A percentile compares a stretch with the other conserved stretches of the same genome.
These are phyloP conservation scores for Kuraishia capsulata DNA, from an alignment of 805 yeast genomes.

Conservation along the genomic window DNA sequence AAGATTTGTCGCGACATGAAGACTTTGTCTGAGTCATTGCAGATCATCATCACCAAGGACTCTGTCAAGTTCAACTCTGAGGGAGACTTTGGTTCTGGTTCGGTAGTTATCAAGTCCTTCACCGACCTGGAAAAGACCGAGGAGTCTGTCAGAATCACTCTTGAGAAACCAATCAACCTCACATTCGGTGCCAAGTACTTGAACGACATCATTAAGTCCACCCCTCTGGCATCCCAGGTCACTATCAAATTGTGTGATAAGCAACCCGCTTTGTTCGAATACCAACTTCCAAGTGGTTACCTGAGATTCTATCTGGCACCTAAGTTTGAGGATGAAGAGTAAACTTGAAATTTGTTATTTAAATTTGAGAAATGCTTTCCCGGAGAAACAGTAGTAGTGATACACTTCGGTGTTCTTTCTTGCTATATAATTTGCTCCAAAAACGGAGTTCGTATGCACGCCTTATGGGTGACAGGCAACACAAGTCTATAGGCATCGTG, in stretches of 20 bases:
- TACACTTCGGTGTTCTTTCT: too few relatives aligned
- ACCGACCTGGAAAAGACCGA: slow-evolving; percentile 77
- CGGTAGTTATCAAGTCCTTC: slow-evolving; percentile 76
- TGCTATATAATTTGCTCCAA: slow-evolving; percentile 18
- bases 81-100: slow-evolving; percentile 88
- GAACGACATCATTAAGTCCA: slow-evolving; percentile 85
- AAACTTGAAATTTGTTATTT: slow-evolving; percentile 9
- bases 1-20: slow-evolving; percentile 83
- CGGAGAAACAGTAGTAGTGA: neutral
- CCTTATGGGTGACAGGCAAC: slow-evolving; percentile 62
- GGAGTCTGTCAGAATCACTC: slow-evolving; percentile 61
- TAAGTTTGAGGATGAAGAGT: slow-evolving; percentile 88
- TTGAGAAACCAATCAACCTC: slow-evolving; percentile 80
- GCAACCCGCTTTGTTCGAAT: slow-evolving; percentile 92
- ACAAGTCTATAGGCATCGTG: slow-evolving; percentile 89
- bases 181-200: slow-evolving; percentile 90
- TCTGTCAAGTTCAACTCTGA: slow-evolving; percentile 83
- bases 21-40: slow-evolving; percentile 79
- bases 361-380: neutral
- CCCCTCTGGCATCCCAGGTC: slow-evolving; percentile 66
- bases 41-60: slow-evolving; percentile 82
- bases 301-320: slow-evolving; percentile 96
- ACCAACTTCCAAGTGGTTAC: slow-evolving; percentile 84
- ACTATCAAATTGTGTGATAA: slow-evolving; percentile 83
- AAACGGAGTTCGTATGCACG: slow-evolving; percentile 48